Conservation (phyloP, 345 rosid genomes). For the Corymbia maculata region DNA sequence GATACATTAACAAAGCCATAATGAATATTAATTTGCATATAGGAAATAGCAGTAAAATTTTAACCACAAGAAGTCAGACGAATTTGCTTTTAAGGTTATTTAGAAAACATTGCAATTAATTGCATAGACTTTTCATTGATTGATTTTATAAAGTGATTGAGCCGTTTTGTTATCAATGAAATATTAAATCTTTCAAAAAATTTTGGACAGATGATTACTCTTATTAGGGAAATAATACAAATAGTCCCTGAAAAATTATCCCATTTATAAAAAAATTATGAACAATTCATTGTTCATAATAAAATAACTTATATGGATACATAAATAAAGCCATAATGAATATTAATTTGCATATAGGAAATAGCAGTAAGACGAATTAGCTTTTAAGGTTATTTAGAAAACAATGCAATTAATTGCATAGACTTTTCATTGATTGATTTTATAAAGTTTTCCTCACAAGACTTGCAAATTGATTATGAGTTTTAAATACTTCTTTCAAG, state of each 20-base stretch:
- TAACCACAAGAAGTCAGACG: not conserved
- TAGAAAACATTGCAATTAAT: too few species aligned
- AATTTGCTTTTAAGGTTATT: not conserved
- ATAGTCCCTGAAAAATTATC: too few species aligned
- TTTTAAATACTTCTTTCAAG: not conserved
- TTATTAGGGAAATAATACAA: too few species aligned
- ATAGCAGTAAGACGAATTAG: not conserved
- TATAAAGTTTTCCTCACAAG: not conserved
- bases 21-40: not conserved
- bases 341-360: not conserved
- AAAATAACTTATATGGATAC: not conserved
- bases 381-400: too few species aligned
- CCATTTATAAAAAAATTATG: too few species aligned
- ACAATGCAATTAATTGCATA: too few species aligned
- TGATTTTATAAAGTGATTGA: not conserved
- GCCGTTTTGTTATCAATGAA: too few species aligned
- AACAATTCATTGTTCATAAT: too few species aligned
- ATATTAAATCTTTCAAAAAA: too few species aligned
- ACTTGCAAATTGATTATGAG: not conserved
- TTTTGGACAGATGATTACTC: too few species aligned
- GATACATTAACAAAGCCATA: accelerated
- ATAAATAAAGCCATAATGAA: not conserved
- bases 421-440: too few species aligned
- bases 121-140: too few species aligned
- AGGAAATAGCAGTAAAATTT: not conserved